Conservation (phyloP, 176 grass and related monocot genomes). For the Carex cristatella region DNA sequence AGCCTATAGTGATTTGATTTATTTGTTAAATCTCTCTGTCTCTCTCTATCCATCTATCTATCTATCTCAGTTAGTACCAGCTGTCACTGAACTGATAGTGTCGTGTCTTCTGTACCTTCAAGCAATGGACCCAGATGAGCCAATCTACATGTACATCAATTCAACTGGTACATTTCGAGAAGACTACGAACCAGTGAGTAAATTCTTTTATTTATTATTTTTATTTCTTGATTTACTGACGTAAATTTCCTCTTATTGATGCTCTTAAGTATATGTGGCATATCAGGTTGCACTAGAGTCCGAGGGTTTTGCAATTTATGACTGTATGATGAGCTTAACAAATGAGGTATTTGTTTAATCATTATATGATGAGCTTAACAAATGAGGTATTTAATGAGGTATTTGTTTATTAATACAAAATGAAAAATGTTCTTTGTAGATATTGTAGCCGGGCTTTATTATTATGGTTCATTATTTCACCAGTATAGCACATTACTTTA, state of each 20-base stretch:
- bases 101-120: conserved; percentile 88
- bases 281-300: conserved; percentile 84
- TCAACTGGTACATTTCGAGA: conserved; percentile 82
- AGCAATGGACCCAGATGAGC: conserved; percentile 73
- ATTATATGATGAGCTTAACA: neutral
- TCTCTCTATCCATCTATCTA: conserved; percentile 15
- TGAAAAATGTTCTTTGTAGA: neutral
- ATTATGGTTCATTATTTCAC: neutral
- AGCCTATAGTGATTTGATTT: conserved; percentile 4
- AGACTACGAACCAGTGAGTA: conserved; percentile 86
- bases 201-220: conserved; percentile 14
- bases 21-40: neutral
- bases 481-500: neutral
- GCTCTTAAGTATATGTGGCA: neutral
- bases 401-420: neutral
- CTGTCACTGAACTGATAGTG: conserved; percentile 79
- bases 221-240: neutral
- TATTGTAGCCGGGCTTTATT: neutral
- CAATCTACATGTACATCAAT: conserved; percentile 88
- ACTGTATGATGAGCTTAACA: conserved; percentile 88
- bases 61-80: conserved; percentile 60
- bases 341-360: conserved; percentile 50
- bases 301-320: conserved; percentile 96
- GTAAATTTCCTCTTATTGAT: conserved; percentile 2
- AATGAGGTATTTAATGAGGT: too few species aligned